Evolutionary conservation across 768 basidiomycete species (phyloP).

Genomic region (Leccinum ochraceum): DNA sequence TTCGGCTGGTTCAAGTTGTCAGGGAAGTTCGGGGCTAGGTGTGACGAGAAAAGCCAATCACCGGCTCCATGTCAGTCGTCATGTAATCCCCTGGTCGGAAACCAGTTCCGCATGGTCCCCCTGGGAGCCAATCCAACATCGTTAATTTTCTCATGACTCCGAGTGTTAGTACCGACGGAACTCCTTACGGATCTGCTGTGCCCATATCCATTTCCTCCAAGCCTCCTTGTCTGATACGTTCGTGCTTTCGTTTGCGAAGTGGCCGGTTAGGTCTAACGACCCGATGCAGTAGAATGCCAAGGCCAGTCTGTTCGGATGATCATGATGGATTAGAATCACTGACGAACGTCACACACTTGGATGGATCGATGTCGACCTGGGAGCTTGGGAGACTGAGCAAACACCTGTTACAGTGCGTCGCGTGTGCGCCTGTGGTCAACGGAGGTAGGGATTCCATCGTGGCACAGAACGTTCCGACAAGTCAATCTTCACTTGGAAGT

Average conservation of each 20-base stretch:
- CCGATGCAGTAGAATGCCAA: slow-evolving; percentile 89
- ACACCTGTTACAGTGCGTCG: slow-evolving; percentile 66
- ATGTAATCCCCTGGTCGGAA: slow-evolving; percentile 79
- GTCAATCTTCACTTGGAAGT: not conserved
- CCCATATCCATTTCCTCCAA: slow-evolving; percentile 90
- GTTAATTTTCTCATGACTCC: slow-evolving; percentile 1
- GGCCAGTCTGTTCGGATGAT: slow-evolving; percentile 58
- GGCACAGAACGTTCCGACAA: not conserved
- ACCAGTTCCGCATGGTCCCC: slow-evolving; percentile 59
- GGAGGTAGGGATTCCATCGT: slow-evolving; percentile 22
- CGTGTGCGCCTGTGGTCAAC: slow-evolving; percentile 54
- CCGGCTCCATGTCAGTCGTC: slow-evolving; percentile 38
- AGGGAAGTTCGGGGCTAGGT: slow-evolving; percentile 5
- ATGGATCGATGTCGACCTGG: slow-evolving; percentile 70
- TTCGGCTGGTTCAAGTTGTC: slow-evolving; percentile 26
- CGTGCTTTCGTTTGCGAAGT: slow-evolving; percentile 41
- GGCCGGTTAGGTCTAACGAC: slow-evolving; percentile 72
- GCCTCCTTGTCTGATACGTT: slow-evolving; percentile 51
- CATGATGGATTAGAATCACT: slow-evolving; percentile 18
- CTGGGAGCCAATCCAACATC: slow-evolving; percentile 33
- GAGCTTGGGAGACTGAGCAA: slow-evolving; percentile 68
- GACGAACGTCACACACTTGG: slow-evolving; percentile 50
- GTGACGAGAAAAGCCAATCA: slow-evolving; percentile 6
- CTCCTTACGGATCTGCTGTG: slow-evolving; percentile 65
- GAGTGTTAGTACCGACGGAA: slow-evolving; percentile 5